These are phyloP conservation scores for Mycena venus DNA, from an alignment of 768 basidiomycete species.

Conservation along the genomic window DNA sequence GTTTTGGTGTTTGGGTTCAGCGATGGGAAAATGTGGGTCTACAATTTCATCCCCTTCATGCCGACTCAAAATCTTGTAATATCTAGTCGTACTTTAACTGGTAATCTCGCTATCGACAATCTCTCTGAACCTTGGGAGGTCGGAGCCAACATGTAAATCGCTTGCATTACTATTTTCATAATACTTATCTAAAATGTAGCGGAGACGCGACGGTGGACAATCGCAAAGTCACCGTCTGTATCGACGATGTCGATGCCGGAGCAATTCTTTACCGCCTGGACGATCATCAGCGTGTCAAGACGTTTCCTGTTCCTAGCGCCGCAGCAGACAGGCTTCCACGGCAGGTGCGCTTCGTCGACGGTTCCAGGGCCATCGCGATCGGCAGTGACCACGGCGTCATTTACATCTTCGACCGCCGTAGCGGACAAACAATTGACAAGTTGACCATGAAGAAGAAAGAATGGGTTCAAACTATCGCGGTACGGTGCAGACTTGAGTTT, in stretches of 20 bases:
- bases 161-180: background rate
- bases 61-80: background rate
- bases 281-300: background rate
- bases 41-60: background rate
- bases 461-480: slow-evolving; percentile 5
- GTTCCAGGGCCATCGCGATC: slow-evolving; percentile 8
- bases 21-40: slow-evolving; percentile 9
- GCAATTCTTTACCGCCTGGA: background rate
- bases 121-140: background rate
- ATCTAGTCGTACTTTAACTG: background rate
- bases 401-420: slow-evolving; percentile 28
- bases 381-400: slow-evolving; percentile 31
- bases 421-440: background rate
- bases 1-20: background rate
- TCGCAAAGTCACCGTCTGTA: background rate
- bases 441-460: background rate
- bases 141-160: background rate
- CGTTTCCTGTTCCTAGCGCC: background rate
- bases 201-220: slow-evolving; percentile 2
- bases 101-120: background rate
- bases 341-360: slow-evolving; percentile 25
- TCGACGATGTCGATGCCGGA: background rate
- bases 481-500: background rate
- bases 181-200: background rate
- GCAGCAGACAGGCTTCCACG: slow-evolving; percentile 6